Base-by-base conservation (phyloP, 2,329 filamentous ascomycete species). In the Colletotrichum navitas region DNA sequence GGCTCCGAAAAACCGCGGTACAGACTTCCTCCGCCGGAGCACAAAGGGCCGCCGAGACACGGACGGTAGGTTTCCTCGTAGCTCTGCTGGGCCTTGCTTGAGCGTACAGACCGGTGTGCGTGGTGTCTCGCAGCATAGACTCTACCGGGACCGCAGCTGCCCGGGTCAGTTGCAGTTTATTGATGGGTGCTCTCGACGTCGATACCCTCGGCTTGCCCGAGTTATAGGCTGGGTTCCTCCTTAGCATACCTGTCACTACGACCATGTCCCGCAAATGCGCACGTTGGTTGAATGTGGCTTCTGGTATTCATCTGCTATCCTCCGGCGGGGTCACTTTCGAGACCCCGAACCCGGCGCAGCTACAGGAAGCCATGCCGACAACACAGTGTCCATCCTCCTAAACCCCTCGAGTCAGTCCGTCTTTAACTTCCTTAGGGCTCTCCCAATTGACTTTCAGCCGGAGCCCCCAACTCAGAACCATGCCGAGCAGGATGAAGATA, bases 391-490 rank as follows among this genome's bases (percentile, higher is more conserved):
- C 29, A 8, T 51, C 45, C 32, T 26, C 59, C 6, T 29, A 51
- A 24, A 36, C 59, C 26, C 45, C 34, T 62, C 45, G 21, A 51
- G 54, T 39, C 59, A 61, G n/a, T 62, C 43, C 32, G 18, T 49
- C 43, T 61, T 24, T n/a, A 34, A 51, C 45, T 14, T 29, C 32
- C 29, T 21, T n/a, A n/a, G 43, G 43, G 43, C 43, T 10, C 8
- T n/a, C 21, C 45, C 21, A n/a, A 32, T 32, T 39, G 54, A 39
- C 21, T 36, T 36, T 29, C 14, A 62, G n/a, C 11, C 45, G 36
- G 24, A 63, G 26, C 36, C 24, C 16, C 47, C 62, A 68, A 68
- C 68, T 63, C 41, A 34, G 49, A 71, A 56, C 16, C 63, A 61
- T 66, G 56, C 68, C 10, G 66, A 41, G 45, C 26, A 43, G 45